Evolutionary conservation across 805 yeast genomes (phyloP).

Genomic region (Barnettozyma sucrosica): DNA sequence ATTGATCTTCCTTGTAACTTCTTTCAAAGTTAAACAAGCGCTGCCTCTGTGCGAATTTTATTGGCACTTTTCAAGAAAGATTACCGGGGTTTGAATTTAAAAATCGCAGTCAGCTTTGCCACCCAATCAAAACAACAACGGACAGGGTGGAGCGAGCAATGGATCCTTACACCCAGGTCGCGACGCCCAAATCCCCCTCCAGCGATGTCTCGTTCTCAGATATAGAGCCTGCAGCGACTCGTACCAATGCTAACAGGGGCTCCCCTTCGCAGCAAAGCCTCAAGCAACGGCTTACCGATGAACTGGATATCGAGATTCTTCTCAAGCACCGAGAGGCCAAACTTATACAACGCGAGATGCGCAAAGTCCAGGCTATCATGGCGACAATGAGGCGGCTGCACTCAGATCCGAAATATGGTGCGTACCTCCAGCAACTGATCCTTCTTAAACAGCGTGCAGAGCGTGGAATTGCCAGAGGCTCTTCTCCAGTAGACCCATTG

Average conservation of each 20-base stretch:
- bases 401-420: constrained; percentile 28
- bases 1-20: no score
- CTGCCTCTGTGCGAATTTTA: background rate
- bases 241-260: background rate
- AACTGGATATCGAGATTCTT: constrained; percentile 54
- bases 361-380: constrained; percentile 54
- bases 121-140: background rate
- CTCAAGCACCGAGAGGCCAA: constrained; percentile 52
- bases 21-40: no score
- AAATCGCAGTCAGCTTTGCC: background rate
- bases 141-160: background rate
- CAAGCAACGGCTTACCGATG: constrained; percentile 34
- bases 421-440: constrained; percentile 36
- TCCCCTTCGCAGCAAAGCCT: constrained; percentile 6
- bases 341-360: constrained; percentile 46
- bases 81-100: background rate
- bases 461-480: background rate
- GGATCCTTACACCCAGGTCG: constrained; percentile 26
- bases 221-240: background rate
- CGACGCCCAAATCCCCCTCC: constrained; percentile 40
- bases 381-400: constrained; percentile 41
- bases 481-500: background rate
- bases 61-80: background rate
- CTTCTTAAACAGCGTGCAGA: constrained; percentile 22
- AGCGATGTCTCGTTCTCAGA: constrained; percentile 23